phyloP scores from a whole-genome alignment of 768 basidiomycete species.

The Leccinum sublutescens region DNA sequence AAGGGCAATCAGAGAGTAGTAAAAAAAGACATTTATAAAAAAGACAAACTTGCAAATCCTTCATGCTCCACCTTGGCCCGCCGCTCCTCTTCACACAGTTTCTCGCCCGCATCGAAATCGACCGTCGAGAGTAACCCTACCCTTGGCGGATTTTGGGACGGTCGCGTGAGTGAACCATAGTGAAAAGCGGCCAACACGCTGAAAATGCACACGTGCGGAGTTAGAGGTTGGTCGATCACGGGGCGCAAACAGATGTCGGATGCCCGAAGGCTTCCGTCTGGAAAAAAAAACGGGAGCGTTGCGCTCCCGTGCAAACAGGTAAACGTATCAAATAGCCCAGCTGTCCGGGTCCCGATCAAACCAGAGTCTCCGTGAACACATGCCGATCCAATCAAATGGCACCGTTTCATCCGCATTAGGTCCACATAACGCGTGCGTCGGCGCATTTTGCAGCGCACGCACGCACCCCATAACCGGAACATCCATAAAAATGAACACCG shows the following conservation, averaged over 20 bases:
- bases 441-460: not conserved
- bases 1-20: not conserved
- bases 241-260: slow-evolving; percentile 5
- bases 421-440: not conserved
- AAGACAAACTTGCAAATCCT: slow-evolving; percentile 30
- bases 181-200: slow-evolving; percentile 69
- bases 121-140: slow-evolving; percentile 75
- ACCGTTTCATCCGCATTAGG: slow-evolving; percentile 5
- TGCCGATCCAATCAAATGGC: not conserved
- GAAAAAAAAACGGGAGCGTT: slow-evolving; percentile 1
- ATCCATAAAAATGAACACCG: not conserved
- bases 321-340: not conserved
- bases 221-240: not conserved
- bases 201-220: not conserved
- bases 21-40: not conserved
- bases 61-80: slow-evolving; percentile 30
- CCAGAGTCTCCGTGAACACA: not conserved
- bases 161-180: slow-evolving; percentile 69
- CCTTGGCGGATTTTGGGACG: slow-evolving; percentile 64
- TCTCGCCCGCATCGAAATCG: slow-evolving; percentile 48
- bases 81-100: slow-evolving; percentile 36
- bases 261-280: slow-evolving; percentile 14
- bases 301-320: not conserved
- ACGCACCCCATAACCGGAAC: not conserved
- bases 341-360: slow-evolving; percentile 5